Percentiles rank a stretch among this genome's conserved stretches.
Evolutionary conservation across 208 protist species (phyloP).

Genomic region (Crithidia brevicula): DNA sequence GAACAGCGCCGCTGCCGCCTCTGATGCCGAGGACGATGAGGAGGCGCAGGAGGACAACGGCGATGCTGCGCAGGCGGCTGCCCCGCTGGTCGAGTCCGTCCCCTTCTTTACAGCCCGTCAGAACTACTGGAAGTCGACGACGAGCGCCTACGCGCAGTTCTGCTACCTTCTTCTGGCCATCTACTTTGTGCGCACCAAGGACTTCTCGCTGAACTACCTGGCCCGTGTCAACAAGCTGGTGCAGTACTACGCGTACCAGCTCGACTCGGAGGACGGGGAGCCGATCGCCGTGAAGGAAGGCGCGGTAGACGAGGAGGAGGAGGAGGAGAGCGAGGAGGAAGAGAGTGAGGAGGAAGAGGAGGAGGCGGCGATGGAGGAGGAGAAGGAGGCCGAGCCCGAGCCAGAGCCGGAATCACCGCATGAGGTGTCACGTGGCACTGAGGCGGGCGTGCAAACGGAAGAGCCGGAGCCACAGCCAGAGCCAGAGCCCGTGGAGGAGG

Average conservation of each 20-base stretch:
- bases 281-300: conserved; percentile 25
- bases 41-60: not conserved
- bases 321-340: conserved; percentile 13
- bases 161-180: conserved; percentile 37
- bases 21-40: conserved; percentile 5
- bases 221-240: conserved; percentile 51
- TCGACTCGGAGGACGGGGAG: conserved; percentile 20
- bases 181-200: conserved; percentile 43
- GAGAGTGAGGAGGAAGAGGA: conserved; percentile 6
- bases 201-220: conserved; percentile 52
- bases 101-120: conserved; percentile 22
- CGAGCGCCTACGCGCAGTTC: conserved; percentile 54
- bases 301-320: not conserved
- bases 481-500: not conserved
- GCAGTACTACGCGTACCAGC: conserved; percentile 41
- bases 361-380: not conserved
- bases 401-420: too few relatives aligned
- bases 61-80: not conserved
- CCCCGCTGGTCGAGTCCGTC: conserved; percentile 1
- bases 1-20: not conserved
- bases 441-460: conserved; percentile 11
- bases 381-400: not conserved
- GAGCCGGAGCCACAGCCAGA: not conserved
- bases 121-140: conserved; percentile 28
- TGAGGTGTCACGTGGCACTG: not conserved